Evolutionary conservation across 2,329 filamentous ascomycete species (phyloP), one percentile per base, ranked within the genome.

Genomic region (Tolypocladium guangdongense): DNA sequence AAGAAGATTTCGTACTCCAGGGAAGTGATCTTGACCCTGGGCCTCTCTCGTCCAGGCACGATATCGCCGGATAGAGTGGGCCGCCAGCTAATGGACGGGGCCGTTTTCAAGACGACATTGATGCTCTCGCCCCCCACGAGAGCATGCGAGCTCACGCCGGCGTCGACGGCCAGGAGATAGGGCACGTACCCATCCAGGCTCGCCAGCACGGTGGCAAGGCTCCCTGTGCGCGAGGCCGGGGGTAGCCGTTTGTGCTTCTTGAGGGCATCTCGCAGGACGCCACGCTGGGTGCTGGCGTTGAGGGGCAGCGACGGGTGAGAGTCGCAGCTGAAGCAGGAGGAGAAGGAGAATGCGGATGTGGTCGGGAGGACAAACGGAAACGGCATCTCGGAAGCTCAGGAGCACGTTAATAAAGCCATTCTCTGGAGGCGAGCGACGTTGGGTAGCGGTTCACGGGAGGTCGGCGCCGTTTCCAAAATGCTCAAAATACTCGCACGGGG

Each of bases 161-260:
- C 76, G 62, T 91, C 87, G 27, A 96, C 74, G 12, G 88, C 84
- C 46, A 93, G 75, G 0, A 96, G 78, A 63, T 92, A 95, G 0
- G 91, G 90, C 11, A 96, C 74, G 65, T 97, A 99, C 55, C 79
- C 78, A 55, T 85, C 84, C 12, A 96, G 66, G 39, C 83, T 81
- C 36, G 83, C 78, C 52, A 88, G 75, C 38, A 97, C 76, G 7
- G 80, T 79, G 27, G 82, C 76, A 7, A 99, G 78, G 64, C 90
- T 84, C 24, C 84, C 76, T 7, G 82, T 73, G 67, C 90, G 88
- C 27, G 87, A 83, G 11, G 80, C 67, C 10, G 86, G 77, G 4
- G 88, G 78, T n/a, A 96, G 80, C 51, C 90, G 84, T 70, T 96
- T 97, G 76, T 96, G 85, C 61, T 84, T 84, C 72, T 97, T 97